These are phyloP conservation scores for Corylus heterophylla DNA, from an alignment of 306 rosid genomes.

Conservation along the genomic window DNA sequence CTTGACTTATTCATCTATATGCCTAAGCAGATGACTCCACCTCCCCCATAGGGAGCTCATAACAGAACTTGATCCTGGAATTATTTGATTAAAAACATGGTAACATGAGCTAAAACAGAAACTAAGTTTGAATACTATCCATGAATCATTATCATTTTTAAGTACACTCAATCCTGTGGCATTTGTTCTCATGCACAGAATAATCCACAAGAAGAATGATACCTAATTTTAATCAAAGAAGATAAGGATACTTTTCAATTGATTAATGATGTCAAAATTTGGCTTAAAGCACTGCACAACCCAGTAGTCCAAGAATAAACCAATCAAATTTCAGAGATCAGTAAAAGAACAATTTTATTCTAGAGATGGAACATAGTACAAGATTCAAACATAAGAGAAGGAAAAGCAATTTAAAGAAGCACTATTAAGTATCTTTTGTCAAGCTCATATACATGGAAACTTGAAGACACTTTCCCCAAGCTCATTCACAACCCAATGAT, in stretches of 20 bases:
- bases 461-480: neutral
- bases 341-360: neutral
- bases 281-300: neutral
- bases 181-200: neutral
- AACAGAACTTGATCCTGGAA: neutral
- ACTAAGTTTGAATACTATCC: neutral
- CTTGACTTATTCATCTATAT: neutral
- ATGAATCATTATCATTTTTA: neutral
- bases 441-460: neutral
- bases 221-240: neutral
- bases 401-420: neutral
- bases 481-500: constrained; percentile 58
- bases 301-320: neutral
- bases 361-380: neutral
- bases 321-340: neutral
- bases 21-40: neutral
- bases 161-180: neutral
- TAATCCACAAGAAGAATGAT: neutral
- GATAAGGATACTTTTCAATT: neutral
- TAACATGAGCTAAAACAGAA: neutral
- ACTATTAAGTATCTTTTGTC: neutral
- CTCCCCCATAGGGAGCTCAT: neutral
- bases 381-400: neutral
- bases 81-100: neutral
- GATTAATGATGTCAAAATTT: neutral